Percentiles rank a stretch among this genome's conserved stretches.
These are phyloP conservation scores for Plasmodium ovale DNA, from an alignment of 169 alveolate species.

Conservation along the genomic window DNA sequence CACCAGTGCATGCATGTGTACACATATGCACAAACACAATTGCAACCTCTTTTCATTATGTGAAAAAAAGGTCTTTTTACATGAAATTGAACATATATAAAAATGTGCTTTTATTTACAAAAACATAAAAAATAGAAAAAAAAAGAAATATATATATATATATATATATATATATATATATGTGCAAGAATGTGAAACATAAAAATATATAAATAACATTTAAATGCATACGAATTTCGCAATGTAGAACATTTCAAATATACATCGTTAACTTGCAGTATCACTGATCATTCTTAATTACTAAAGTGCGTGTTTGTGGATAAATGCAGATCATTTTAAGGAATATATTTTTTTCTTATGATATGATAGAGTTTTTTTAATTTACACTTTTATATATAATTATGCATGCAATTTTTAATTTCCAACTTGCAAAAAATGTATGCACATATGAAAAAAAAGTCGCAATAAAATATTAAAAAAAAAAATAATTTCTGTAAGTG, in stretches of 20 bases:
- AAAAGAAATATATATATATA: slow-evolving; percentile 5
- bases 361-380: not conserved
- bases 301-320: slow-evolving; percentile 5
- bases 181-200: not conserved
- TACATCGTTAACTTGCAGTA: no score
- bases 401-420: slow-evolving; percentile 7
- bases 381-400: slow-evolving; percentile 12
- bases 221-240: slow-evolving; percentile 22
- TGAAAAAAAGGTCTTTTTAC: not conserved
- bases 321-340: slow-evolving; percentile 11
- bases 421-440: slow-evolving; percentile 24
- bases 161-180: slow-evolving; percentile 11
- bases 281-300: no score
- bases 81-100: slow-evolving; percentile 7
- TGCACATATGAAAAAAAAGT: not conserved
- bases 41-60: not conserved
- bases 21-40: not conserved
- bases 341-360: not conserved
- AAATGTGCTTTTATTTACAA: no score
- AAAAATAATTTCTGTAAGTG: slow-evolving; percentile 34
- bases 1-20: not conserved
- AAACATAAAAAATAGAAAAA: no score
- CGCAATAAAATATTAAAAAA: slow-evolving; percentile 18
- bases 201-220: no score
- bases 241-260: not conserved